A percentile compares a stretch with the other conserved stretches of the same genome.
Conservation (phyloP, 345 rosid genomes). For the Corchorus olitorius region DNA sequence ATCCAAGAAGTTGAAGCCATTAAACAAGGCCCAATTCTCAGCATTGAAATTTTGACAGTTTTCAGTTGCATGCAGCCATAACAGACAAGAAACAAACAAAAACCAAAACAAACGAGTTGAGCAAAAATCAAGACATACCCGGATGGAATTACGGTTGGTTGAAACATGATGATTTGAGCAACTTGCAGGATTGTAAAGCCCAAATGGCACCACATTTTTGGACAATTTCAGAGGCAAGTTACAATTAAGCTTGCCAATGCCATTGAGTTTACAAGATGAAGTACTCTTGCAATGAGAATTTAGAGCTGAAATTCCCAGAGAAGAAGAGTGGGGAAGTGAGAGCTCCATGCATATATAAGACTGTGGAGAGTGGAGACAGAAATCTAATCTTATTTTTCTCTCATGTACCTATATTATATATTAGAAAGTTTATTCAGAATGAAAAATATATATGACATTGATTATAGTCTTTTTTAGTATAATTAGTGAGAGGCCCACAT, state of each 20-base stretch:
- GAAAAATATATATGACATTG: no score
- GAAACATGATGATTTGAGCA: constrained; percentile 24
- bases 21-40: constrained; percentile 7
- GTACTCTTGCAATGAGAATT: constrained; percentile 25
- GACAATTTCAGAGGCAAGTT: constrained; percentile 25
- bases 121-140: constrained; percentile 35
- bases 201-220: constrained; percentile 27
- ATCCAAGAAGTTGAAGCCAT: not conserved
- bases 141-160: constrained; percentile 33
- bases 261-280: constrained; percentile 22
- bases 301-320: constrained; percentile 34
- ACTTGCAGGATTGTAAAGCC: constrained; percentile 22
- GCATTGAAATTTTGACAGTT: not conserved
- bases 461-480: no score
- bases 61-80: not conserved
- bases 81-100: not conserved
- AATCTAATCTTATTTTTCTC: no score
- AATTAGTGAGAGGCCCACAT: not conserved
- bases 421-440: no score
- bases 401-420: no score
- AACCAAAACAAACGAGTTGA: not conserved
- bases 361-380: no score
- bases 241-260: not conserved
- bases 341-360: constrained; percentile 58
- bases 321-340: constrained; percentile 33